phyloP scores from a whole-genome alignment of 2,329 filamentous ascomycete genomes.

The Trichoderma aggressivum region DNA sequence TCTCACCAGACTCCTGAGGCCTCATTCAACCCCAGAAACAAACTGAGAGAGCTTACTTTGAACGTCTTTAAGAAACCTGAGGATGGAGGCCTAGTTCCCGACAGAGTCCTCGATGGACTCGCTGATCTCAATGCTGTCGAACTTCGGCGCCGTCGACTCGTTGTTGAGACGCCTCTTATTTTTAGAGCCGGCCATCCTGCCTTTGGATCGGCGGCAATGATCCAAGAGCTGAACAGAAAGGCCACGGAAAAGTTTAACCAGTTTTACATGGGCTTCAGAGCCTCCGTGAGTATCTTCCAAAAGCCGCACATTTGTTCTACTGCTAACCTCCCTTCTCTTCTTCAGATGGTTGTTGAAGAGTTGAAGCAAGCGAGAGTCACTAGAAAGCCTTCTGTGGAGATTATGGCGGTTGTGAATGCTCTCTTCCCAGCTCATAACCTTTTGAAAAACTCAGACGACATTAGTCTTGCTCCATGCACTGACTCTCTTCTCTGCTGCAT shows the following conservation, averaged over 20 bases:
- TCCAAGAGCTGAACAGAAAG: slow-evolving; percentile 32
- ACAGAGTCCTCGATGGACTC: slow-evolving; percentile 30
- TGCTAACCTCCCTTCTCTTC: not conserved
- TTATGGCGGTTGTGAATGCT: slow-evolving; percentile 37
- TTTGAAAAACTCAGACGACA: slow-evolving; percentile 24
- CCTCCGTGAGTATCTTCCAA: slow-evolving; percentile 27
- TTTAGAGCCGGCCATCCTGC: slow-evolving; percentile 18
- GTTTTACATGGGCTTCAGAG: slow-evolving; percentile 34
- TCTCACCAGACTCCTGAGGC: slow-evolving; percentile 21
- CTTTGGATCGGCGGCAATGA: slow-evolving; percentile 21
- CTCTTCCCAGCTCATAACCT: slow-evolving; percentile 32
- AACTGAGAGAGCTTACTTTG: slow-evolving; percentile 25
- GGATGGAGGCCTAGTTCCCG: slow-evolving; percentile 30
- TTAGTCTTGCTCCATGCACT: slow-evolving; percentile 31
- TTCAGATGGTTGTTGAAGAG: slow-evolving; percentile 6
- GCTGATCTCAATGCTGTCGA: slow-evolving; percentile 34
- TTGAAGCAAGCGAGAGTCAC: not conserved
- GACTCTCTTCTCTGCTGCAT: slow-evolving; percentile 34
- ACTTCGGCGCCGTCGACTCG: slow-evolving; percentile 29
- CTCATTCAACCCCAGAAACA: slow-evolving; percentile 29
- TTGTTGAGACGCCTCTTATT: slow-evolving; percentile 24
- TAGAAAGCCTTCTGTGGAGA: slow-evolving; percentile 21
- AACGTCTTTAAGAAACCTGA: slow-evolving; percentile 28
- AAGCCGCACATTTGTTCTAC: too few species aligned
- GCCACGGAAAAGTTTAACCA: slow-evolving; percentile 29